These are phyloP conservation scores for Aspergillus carbonarius DNA, from an alignment of 2,329 filamentous ascomycete species.

Conservation along the genomic window DNA sequence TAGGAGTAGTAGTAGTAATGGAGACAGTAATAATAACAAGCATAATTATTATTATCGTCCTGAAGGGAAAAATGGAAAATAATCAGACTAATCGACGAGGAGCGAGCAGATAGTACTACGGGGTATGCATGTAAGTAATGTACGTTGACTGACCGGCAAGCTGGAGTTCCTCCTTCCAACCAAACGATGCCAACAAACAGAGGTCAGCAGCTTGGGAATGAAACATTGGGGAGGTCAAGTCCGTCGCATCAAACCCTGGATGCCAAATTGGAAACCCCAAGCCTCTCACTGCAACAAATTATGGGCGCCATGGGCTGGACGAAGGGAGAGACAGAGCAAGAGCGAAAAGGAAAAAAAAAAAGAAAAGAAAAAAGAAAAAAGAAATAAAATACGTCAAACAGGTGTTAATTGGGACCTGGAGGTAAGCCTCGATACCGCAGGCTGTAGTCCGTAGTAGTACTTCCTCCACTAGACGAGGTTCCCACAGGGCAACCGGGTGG, in stretches of 20 bases:
- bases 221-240: conserved; percentile 1
- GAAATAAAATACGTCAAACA: conserved; percentile 1
- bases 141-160: conserved; percentile 4
- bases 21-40: neutral
- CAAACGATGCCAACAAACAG: conserved; percentile 2
- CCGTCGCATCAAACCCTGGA: neutral
- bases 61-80: neutral
- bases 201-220: neutral
- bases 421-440: neutral
- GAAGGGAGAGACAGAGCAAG: conserved; percentile 10
- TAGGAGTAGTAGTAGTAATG: neutral
- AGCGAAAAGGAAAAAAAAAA: neutral
- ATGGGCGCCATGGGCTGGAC: conserved; percentile 18
- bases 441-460: neutral
- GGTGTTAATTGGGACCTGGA: neutral
- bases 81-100: neutral
- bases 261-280: conserved; percentile 1
- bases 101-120: neutral
- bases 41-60: neutral
- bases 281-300: neutral
- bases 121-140: conserved; percentile 1
- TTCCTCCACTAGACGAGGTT: neutral
- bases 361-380: conserved; percentile 12
- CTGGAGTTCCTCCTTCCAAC: neutral
- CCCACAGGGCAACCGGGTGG: conserved; percentile 21